A percentile compares a stretch with the other conserved stretches of the same genome.
Conservation (phyloP, 306 rosid genomes). For the Pyrus bretschneideri region DNA sequence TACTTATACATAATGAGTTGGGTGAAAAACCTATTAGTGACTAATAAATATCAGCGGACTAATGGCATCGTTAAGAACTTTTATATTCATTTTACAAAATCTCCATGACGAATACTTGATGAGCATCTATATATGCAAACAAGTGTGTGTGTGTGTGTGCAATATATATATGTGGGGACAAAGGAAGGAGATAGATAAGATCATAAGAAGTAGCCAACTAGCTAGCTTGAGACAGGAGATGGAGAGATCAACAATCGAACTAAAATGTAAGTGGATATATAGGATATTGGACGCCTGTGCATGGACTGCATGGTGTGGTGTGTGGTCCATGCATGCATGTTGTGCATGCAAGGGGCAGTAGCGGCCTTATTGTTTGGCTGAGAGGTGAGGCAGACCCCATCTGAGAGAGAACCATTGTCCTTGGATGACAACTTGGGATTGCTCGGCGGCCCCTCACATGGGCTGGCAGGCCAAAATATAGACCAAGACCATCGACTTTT, state of each 20-base stretch:
- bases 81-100: too few species aligned
- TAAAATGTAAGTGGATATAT: not conserved
- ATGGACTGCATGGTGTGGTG: not conserved
- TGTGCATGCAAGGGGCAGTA: slow-evolving; percentile 7
- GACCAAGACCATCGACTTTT: slow-evolving; percentile 42
- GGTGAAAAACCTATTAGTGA: too few species aligned
- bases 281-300: not conserved
- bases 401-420: slow-evolving; percentile 4
- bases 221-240: not conserved
- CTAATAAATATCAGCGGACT: too few species aligned
- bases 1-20: too few species aligned
- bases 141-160: too few species aligned
- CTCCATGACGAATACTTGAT: too few species aligned
- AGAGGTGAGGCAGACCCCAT: slow-evolving; percentile 26
- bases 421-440: not conserved
- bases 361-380: slow-evolving; percentile 29
- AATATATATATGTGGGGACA: not conserved
- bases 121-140: too few species aligned
- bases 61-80: too few species aligned
- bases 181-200: not conserved
- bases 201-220: not conserved
- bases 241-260: not conserved
- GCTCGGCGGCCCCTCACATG: slow-evolving; percentile 36
- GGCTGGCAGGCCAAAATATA: slow-evolving; percentile 11
- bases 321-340: not conserved